Conservation (phyloP, 2,329 filamentous ascomycete species). For the Hypoxylon sp. region DNA sequence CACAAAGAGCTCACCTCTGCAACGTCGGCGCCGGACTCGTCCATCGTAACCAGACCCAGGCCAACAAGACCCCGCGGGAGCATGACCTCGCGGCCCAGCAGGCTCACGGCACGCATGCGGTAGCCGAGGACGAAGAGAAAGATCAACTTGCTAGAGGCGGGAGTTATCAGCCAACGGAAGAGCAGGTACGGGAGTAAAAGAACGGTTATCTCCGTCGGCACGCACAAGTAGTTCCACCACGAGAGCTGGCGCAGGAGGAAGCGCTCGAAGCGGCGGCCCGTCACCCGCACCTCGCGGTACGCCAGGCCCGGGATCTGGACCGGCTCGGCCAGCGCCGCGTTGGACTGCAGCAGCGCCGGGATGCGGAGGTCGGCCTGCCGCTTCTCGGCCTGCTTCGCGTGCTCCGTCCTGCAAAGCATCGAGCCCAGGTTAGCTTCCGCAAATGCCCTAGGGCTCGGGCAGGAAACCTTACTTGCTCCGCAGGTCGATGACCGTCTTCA, state of each 20-base stretch:
- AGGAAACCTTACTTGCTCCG: conserved; percentile 71
- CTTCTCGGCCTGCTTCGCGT: conserved; percentile 72
- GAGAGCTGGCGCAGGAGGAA: conserved; percentile 72
- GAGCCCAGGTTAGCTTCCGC: conserved; percentile 5
- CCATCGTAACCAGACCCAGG: conserved; percentile 73
- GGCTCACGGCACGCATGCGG: conserved; percentile 71
- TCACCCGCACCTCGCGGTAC: conserved; percentile 76
- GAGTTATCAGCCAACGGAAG: not conserved
- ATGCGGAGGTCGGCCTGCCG: conserved; percentile 56
- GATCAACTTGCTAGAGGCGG: conserved; percentile 62
- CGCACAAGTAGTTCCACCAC: conserved; percentile 70
- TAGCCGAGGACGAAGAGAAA: conserved; percentile 67
- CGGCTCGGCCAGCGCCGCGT: conserved; percentile 61
- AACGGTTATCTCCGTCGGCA: too few relatives aligned
- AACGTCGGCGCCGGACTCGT: conserved; percentile 71
- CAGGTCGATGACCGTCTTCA: conserved; percentile 80
- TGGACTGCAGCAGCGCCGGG: conserved; percentile 56
- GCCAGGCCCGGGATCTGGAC: conserved; percentile 68
- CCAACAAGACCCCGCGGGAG: conserved; percentile 74
- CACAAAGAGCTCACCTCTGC: conserved; percentile 48
- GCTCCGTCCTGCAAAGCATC: conserved; percentile 70
- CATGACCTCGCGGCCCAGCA: conserved; percentile 77
- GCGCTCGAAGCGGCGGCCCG: conserved; percentile 74
- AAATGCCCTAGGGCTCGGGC: not conserved
- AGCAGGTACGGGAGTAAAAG: not conserved